Evolutionary conservation across 2,329 filamentous ascomycete species (phyloP), one percentile per base, ranked within the genome.

Genomic region (Xenoacremonium recifei): DNA sequence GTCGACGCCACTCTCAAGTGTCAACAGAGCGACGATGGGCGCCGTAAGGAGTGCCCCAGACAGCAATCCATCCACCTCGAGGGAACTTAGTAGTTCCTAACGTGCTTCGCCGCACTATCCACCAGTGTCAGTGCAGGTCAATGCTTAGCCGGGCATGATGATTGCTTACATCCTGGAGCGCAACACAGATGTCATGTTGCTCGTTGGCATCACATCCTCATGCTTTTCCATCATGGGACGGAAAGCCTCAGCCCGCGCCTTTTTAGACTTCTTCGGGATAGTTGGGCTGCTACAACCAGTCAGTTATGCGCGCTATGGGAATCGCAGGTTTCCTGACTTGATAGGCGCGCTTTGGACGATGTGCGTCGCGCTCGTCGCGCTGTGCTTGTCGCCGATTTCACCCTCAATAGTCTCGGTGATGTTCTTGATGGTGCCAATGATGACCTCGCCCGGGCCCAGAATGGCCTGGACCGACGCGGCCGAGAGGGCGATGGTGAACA

Each of bases 401-500:
- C n/a, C n/a, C n/a, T n/a, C n/a, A 27, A 13, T 27, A 13, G 13
- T 13, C 23, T 27, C 23, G 23, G 7, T 27, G 23, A 27, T 27
- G 23, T 27, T 27, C 23, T 21, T 25, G 34, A 42, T 30, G 23
- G 13, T 27, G 23, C 13, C 13, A 7, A 19, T 25, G 34, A 42
- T 30, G 30, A 54, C 30, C 12, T 30, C 21, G 23, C 44, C 34
- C 16, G 47, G 31, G 16, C 39, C 30, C 21, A 40, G 29, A 18
- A 42, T 37, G 12, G 48, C 44, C 21, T 47, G 46, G 29, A 36
- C 47, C 18, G 40, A 39, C 4, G 45, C 40, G 15, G 42, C 45
- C 30, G 40, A 44, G 18, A 55, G 41, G 29, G 48, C 39, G 41
- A 48, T n/a, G 36, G 50, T 40, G 35, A 38, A 31, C 25, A 51